phyloP scores from a whole-genome alignment of 176 grass and related monocot species.

The Zoysia japonica region DNA sequence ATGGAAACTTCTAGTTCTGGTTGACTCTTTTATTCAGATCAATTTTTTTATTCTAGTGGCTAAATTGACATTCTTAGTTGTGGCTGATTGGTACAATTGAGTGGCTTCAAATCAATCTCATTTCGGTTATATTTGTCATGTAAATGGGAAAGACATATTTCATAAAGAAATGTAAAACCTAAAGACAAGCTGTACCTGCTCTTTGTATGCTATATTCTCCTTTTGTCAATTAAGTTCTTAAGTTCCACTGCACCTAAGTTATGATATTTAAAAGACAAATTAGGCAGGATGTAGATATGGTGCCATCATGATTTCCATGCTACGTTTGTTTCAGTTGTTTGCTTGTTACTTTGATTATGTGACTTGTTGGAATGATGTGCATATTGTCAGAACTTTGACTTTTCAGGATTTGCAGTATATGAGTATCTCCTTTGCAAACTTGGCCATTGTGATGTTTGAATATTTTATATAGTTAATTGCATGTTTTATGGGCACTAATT shows the following conservation, averaged over 20 bases:
- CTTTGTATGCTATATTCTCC: neutral
- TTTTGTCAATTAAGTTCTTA: neutral
- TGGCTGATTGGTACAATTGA: neutral
- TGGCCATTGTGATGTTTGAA: slow-evolving; percentile 10
- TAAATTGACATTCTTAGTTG: neutral
- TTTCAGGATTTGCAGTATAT: neutral
- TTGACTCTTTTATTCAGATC: neutral
- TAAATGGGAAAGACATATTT: neutral
- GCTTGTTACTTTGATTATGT: neutral
- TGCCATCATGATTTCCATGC: neutral
- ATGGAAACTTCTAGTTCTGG: neutral
- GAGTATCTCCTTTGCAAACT: neutral
- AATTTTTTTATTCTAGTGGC: neutral
- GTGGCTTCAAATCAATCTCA: neutral
- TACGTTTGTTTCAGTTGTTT: neutral
- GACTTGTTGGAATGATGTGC: neutral
- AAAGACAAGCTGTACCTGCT: neutral
- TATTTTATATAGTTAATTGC: neutral
- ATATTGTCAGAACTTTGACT: neutral
- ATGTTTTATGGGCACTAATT: neutral
- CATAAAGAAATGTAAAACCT: neutral
- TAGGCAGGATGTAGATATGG: neutral
- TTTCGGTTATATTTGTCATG: neutral
- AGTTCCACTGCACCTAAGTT: neutral
- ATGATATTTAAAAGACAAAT: neutral